Evolutionary conservation across 345 rosid genomes (phyloP).

Genomic region (Hypericum perforatum): DNA sequence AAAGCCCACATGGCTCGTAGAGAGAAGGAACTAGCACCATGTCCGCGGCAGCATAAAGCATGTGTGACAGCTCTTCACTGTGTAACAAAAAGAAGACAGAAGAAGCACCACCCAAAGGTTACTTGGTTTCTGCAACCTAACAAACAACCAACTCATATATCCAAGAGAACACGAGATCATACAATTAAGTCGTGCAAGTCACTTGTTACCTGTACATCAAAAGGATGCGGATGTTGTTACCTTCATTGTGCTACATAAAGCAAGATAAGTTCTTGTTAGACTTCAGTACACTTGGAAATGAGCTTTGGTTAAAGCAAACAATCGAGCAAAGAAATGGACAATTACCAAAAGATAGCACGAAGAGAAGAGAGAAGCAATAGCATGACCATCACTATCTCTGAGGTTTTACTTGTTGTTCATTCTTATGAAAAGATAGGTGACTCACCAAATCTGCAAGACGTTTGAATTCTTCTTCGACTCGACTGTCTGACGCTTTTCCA

Average conservation of each 20-base stretch:
- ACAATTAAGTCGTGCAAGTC: neutral
- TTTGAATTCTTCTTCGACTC: conserved; percentile 37
- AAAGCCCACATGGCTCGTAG: conserved; percentile 57
- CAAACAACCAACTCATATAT: too few species aligned
- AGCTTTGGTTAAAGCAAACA: neutral
- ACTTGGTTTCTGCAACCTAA: too few species aligned
- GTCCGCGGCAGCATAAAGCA: conserved; percentile 61
- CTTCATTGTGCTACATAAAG: conserved; percentile 35
- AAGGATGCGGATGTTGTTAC: conserved; percentile 34
- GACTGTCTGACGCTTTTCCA: conserved; percentile 40
- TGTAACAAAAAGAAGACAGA: conserved; percentile 7
- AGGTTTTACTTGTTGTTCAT: too few species aligned
- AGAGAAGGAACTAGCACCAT: conserved; percentile 52
- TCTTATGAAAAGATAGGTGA: conserved; percentile 1
- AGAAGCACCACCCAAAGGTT: neutral
- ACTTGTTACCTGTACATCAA: conserved; percentile 39
- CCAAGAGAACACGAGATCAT: too few species aligned
- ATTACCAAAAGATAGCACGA: neutral
- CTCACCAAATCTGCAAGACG: conserved; percentile 39
- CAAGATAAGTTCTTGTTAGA: neutral
- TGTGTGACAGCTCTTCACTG: conserved; percentile 54
- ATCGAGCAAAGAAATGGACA: neutral
- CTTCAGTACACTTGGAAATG: neutral
- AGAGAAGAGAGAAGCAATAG: too few species aligned
- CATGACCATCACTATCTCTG: too few species aligned